These are phyloP conservation scores for Ganoderma meredithae DNA, from an alignment of 1,284 basidiomycete genomes.

Conservation along the genomic window DNA sequence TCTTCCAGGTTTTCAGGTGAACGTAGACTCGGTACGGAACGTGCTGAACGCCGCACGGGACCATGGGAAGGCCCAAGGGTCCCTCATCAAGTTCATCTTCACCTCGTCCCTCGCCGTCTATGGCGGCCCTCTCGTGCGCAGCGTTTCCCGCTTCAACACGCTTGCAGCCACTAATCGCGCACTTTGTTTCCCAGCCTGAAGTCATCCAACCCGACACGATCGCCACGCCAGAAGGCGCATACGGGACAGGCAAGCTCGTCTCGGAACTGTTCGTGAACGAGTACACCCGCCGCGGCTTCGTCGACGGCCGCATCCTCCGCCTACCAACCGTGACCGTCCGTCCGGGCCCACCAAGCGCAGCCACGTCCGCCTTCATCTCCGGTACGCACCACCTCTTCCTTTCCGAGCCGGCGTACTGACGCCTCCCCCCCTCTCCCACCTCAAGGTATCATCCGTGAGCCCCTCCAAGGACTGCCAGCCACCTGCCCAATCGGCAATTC, in stretches of 20 bases:
- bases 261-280: conserved; percentile 71
- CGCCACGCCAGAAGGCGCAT: conserved; percentile 63
- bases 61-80: conserved; percentile 43
- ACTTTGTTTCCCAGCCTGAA: conserved; percentile 45
- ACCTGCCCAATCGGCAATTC: conserved; percentile 63
- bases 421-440: neutral
- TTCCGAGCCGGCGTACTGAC: too few species aligned
- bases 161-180: neutral
- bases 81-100: conserved; percentile 62
- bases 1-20: conserved; percentile 52
- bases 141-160: neutral
- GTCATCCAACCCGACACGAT: conserved; percentile 59
- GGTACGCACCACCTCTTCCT: conserved; percentile 38
- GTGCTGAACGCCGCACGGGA: conserved; percentile 57
- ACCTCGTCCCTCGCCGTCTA: conserved; percentile 71
- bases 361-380: conserved; percentile 67
- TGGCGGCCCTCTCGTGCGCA: conserved; percentile 60
- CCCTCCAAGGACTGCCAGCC: conserved; percentile 58
- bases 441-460: conserved; percentile 67
- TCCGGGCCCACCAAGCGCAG: conserved; percentile 61
- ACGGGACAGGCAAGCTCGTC: conserved; percentile 65
- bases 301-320: conserved; percentile 68
- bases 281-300: conserved; percentile 65
- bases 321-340: conserved; percentile 70
- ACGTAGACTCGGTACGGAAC: conserved; percentile 64